These are phyloP conservation scores for Agastache rugosa DNA, from an alignment of 257 asterid genomes.

Conservation along the genomic window DNA sequence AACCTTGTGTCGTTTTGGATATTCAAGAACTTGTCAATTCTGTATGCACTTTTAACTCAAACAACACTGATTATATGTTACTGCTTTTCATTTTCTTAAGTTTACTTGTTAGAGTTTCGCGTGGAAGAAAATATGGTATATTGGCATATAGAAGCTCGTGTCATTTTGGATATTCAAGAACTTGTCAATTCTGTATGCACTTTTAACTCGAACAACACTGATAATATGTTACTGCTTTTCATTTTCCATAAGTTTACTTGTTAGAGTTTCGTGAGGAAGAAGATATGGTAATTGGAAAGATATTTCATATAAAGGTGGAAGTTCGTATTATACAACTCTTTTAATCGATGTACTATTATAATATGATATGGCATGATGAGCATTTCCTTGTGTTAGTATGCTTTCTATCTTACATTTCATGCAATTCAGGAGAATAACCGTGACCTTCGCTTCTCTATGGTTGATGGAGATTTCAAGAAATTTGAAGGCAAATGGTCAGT, in stretches of 20 bases:
- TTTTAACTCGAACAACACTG: conserved; percentile 13
- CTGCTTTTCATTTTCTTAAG: background rate
- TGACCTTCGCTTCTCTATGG: conserved; percentile 88
- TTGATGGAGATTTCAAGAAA: conserved; percentile 97
- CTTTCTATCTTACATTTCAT: background rate
- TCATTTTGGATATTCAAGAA: conserved; percentile 93
- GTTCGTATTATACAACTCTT: background rate
- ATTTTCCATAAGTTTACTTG: conserved; percentile 7
- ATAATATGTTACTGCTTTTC: conserved; percentile 4
- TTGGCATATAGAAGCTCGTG: conserved; percentile 99
- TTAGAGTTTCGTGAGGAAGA: conserved; percentile 26
- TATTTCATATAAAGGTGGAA: background rate
- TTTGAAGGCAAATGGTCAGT: conserved; percentile 96
- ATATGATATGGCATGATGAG: background rate
- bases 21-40: conserved; percentile 74
- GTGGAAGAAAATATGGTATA: conserved; percentile 51
- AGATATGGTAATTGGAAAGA: conserved; percentile 7
- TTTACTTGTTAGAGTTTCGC: conserved; percentile 2
- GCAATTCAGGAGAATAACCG: conserved; percentile 63
- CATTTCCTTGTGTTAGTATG: conserved; percentile 4
- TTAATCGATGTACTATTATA: background rate
- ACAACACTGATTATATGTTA: background rate
- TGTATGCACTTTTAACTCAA: conserved; percentile 51
- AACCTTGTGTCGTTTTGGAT: conserved; percentile 94
- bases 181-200: conserved; percentile 63